phyloP scores from a whole-genome alignment of 2,329 filamentous ascomycete genomes.

The Helminthosporium solani region DNA sequence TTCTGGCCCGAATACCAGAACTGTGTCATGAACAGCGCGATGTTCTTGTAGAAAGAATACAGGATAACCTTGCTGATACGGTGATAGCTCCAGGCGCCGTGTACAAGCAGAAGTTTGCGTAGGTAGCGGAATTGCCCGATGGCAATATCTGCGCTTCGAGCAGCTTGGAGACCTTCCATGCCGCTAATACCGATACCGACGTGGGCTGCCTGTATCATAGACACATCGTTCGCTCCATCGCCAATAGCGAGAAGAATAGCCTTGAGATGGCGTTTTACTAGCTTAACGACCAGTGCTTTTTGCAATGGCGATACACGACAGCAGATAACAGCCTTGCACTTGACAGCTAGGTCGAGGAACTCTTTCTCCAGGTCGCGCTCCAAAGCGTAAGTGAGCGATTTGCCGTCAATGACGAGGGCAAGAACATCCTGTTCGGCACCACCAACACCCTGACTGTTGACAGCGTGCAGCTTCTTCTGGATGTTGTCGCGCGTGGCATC shows the following conservation, averaged over 20 bases:
- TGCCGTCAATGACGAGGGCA: conserved; percentile 92
- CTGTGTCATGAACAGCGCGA: conserved; percentile 96
- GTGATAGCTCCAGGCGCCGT: conserved; percentile 97
- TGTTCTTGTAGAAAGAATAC: conserved; percentile 99
- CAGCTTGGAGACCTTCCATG: conserved; percentile 93
- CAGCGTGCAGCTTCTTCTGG: conserved; percentile 88
- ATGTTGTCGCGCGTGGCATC: conserved; percentile 82
- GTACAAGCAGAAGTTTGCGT: conserved; percentile 88
- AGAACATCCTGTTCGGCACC: conserved; percentile 80
- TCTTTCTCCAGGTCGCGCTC: conserved; percentile 92
- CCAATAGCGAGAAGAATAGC: conserved; percentile 92
- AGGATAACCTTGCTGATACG: conserved; percentile 95
- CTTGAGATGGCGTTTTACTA: conserved; percentile 93
- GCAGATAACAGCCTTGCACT: conserved; percentile 99
- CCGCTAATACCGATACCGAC: conserved; percentile 98
- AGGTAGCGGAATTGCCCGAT: conserved; percentile 96
- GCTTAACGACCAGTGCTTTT: conserved; percentile 95
- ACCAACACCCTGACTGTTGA: conserved; percentile 76
- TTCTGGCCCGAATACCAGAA: conserved; percentile 99
- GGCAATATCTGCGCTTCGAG: conserved; percentile 89
- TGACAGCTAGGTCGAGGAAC: conserved; percentile 87
- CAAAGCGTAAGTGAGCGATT: conserved; percentile 87
- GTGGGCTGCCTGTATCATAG: conserved; percentile 98
- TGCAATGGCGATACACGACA: conserved; percentile 93
- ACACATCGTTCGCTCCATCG: conserved; percentile 98